These are phyloP conservation scores for Malus hybrid DNA, from an alignment of 331 rosid genomes.

Conservation along the genomic window DNA sequence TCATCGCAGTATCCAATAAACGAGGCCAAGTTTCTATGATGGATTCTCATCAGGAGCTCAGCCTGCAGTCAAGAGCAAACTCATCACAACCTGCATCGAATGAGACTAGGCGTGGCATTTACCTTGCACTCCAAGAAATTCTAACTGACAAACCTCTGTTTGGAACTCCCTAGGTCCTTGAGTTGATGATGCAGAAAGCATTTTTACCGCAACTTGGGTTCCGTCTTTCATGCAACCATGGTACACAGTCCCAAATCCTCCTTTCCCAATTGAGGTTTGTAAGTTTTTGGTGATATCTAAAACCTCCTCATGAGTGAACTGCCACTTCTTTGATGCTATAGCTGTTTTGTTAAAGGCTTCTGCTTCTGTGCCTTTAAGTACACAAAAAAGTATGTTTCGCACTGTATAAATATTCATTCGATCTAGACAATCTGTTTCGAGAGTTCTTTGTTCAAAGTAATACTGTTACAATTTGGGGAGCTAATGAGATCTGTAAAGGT, in stretches of 20 bases:
- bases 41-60: constrained; percentile 52
- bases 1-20: constrained; percentile 55
- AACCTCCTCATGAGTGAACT: constrained; percentile 41
- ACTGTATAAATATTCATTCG: too few relatives aligned
- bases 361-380: constrained; percentile 19
- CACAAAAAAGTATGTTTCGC: background rate
- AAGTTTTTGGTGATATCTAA: constrained; percentile 49
- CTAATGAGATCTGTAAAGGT: background rate
- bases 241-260: constrained; percentile 69
- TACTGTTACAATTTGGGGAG: too few relatives aligned
- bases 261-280: constrained; percentile 45
- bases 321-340: constrained; percentile 49
- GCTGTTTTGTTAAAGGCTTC: constrained; percentile 18
- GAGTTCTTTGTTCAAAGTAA: too few relatives aligned
- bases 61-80: constrained; percentile 26
- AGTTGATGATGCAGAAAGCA: constrained; percentile 61
- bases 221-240: constrained; percentile 49
- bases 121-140: background rate
- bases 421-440: too few relatives aligned
- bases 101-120: background rate
- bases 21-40: constrained; percentile 52
- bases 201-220: constrained; percentile 59
- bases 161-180: constrained; percentile 74
- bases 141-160: too few relatives aligned
- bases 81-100: background rate